Base-by-base conservation (phyloP, 106 monocot species). In the Posidonia australis region DNA sequence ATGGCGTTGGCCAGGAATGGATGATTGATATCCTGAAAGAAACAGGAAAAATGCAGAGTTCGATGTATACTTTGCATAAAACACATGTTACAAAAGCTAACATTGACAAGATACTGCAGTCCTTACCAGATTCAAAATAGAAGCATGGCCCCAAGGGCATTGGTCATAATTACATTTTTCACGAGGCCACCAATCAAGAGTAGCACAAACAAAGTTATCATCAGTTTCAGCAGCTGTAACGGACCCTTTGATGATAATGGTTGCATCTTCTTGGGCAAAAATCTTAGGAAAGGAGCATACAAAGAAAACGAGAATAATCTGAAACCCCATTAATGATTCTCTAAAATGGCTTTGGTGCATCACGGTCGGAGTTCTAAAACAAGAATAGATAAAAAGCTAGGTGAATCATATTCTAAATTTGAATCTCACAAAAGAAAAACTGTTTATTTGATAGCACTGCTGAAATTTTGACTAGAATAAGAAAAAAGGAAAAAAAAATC, bases 131-230 rank as follows among this genome's bases (percentile, higher is more conserved):
- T 66, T 64, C 49, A 94, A 69, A 72, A 74, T 73, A 63, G 94
- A 89, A 80, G 94, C 16, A 21, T 76, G 26, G 46, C 86, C 89
- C 94, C 94, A 94, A 28, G 94, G 94, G 66, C 94, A 94, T 21
- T 94, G 77, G 23, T 82, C 60, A 36, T 86, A 84, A 44, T 86
- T 80, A 44, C 94, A 94, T 63, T 94, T 89, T 64, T 89, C 80
- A 27, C 82, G 78, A 68, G 89, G 94, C 94, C 94, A 94, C 94
- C 94, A 94, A 78, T 94, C 94, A 53, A 94, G 68, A 63, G 94
- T 94, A 47, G 94, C 86, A 60, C 94, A 94, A 13, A 94, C 64
- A 60, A 79, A 89, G 66, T 78, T 74, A 30, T 84, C 78, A 52
- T 82, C 65, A 5, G 84, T 94, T 51, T 84, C 78, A 30, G 83